Evolutionary conservation across 2,329 filamentous ascomycete genomes (phyloP), one percentile per base, ranked within the genome.

Genomic region (Gnomoniopsis smithogilvyi): DNA sequence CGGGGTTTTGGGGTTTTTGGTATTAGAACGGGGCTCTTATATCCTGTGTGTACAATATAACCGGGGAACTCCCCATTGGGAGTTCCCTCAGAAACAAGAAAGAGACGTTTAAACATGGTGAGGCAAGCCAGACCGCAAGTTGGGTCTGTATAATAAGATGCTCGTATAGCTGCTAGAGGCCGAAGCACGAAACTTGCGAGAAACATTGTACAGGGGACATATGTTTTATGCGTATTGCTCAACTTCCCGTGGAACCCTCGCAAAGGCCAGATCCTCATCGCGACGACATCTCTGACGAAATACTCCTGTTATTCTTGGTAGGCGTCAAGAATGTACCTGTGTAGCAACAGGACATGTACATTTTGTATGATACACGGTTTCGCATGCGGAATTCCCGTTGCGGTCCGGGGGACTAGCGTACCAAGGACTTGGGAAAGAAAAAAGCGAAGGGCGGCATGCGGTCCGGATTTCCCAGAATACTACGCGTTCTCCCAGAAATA

Each of bases 11-110:
- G 34, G 21, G 24, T 41, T 46, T 14, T 19, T 15, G 41, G 26
- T 22, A 22, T 49, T 38, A 38, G 34, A 46, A 38, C 30, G 30
- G 47, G 47, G 34, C 51, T 34, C 21, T 26, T 45, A 49, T 33
- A 38, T 33, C 24, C 53, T 26, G 53, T 33, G 51, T 59, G 57
- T 59, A 55, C 38, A 45, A 21, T 55, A 55, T 19, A 41, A 6
- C 36, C 12, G 15, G 15, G 36, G 36, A 41, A 6, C 17, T 11
- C 8, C 15, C 26, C 26, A 30, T 30, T 8, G 26, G 26, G 26
- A 30, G 8, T 41, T 41, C 36, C 34, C 26, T 30, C 26, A 8
- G 26, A 30, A 30, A 30, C 26, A 30, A 30, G n/a, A 30, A 30
- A 30, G 26, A 41, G 36, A 14, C 36, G 36, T n/a, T 14, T 22